Conservation (phyloP, 169 alveolate species). For the Plasmodium yoelii region DNA sequence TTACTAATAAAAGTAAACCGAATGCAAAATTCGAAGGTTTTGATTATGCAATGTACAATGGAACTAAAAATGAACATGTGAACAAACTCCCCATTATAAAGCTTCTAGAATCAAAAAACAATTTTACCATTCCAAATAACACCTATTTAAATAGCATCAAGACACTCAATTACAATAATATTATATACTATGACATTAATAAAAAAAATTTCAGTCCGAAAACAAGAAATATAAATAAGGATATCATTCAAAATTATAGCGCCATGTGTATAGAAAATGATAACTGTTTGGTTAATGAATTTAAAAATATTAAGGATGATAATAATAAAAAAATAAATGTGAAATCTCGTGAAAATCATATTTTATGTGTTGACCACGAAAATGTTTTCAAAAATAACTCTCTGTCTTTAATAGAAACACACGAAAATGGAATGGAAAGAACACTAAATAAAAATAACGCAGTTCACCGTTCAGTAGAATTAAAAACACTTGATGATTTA, state of each 20-base stretch:
- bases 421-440: neutral
- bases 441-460: slow-evolving; percentile 9
- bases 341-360: slow-evolving; percentile 8
- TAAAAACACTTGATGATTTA: slow-evolving; percentile 15
- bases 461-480: slow-evolving; percentile 9
- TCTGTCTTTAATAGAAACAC: slow-evolving; percentile 41
- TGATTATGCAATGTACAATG: slow-evolving; percentile 25
- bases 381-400: slow-evolving; percentile 29
- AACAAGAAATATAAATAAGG: slow-evolving; percentile 4
- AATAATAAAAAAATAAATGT: slow-evolving; percentile 14
- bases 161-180: slow-evolving; percentile 11
- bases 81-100: neutral
- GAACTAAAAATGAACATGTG: slow-evolving; percentile 10
- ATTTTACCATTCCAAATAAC: slow-evolving; percentile 16
- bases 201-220: slow-evolving; percentile 23
- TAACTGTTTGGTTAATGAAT: slow-evolving; percentile 6
- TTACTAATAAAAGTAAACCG: slow-evolving; percentile 1
- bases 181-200: slow-evolving; percentile 24
- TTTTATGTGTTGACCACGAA: slow-evolving; percentile 20
- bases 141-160: slow-evolving; percentile 21
- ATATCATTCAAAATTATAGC: slow-evolving; percentile 11
- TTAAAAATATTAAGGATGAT: slow-evolving; percentile 3
- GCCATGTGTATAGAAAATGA: slow-evolving; percentile 10
- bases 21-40: slow-evolving; percentile 9
- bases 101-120: neutral